Evolutionary conservation across 2,329 filamentous ascomycete species (phyloP), one percentile per base, ranked within the genome.

Genomic region (Didymella segeticola): DNA sequence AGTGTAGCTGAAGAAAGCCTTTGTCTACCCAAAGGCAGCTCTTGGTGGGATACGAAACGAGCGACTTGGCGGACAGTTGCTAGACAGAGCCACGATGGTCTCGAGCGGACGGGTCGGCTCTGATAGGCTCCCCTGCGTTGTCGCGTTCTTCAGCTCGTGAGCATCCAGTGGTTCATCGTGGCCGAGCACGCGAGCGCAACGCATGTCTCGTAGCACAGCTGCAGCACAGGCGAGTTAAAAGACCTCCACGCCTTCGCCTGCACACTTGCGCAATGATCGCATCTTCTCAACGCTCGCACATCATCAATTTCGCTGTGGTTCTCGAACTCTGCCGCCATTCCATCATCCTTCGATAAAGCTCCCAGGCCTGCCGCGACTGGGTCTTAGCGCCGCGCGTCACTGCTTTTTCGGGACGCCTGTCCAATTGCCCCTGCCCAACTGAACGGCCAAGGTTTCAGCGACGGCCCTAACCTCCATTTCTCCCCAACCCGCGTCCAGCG

Each of bases 391-490:
- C 63, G 64, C 67, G 65, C 62, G 67, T 68, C 63, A 49, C 62
- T 64, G 45, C 64, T 64, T 52, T 33, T 62, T 70, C 64, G 56
- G 63, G 52, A 53, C 45, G 29, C 27, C 46, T 50, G 26, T 48
- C 49, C 61, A 59, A 56, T 60, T 56, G 43, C 53, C 60, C 62
- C 61, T 66, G 58, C 57, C 59, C 52, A 54, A 54, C 52, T 54
- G 43, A 49, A 56, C 54, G 46, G 60, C 60, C 58, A 62, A 64
- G 60, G 54, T 69, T 69, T 71, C 68, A 69, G 57, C 60, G 26
- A 36, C 48, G 51, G 56, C 56, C 59, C 66, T 58, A 65, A 68
- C 65, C 67, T 64, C 60, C 58, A 53, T 53, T 56, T 55, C 53
- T 60, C 60, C 53, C 51, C 56, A 43, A 42, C 56, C 57, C 53